Evolutionary conservation across 805 yeast genomes (phyloP).

Genomic region (Saturnispora besseyi): DNA sequence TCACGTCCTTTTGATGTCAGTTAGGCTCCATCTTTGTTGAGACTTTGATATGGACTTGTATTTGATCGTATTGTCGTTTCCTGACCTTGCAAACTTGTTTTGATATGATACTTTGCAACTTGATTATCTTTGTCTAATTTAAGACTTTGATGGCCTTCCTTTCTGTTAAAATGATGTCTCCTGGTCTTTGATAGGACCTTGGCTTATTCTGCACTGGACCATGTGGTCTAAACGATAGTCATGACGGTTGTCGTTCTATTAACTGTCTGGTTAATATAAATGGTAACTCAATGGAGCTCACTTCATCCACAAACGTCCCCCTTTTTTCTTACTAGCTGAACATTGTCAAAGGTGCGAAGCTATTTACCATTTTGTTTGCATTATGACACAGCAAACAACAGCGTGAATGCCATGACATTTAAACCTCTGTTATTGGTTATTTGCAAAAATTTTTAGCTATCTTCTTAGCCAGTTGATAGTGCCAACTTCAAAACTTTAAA

Average conservation of each 20-base stretch:
- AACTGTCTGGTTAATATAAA: background rate
- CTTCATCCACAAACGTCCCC: conserved; percentile 16
- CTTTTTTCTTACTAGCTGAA: conserved; percentile 12
- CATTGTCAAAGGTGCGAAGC: conserved; percentile 18
- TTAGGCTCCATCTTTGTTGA: background rate
- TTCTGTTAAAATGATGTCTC: background rate
- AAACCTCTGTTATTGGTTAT: background rate
- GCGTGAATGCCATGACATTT: background rate
- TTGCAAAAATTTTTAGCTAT: background rate
- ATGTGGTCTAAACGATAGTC: conserved; percentile 17
- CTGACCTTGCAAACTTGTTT: conserved; percentile 5
- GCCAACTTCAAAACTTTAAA: background rate
- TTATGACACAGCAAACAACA: background rate
- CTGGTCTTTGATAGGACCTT: conserved; percentile 7
- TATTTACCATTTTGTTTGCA: background rate
- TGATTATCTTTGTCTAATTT: background rate
- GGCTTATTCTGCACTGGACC: conserved; percentile 18
- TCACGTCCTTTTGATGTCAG: background rate
- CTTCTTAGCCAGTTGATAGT: conserved; percentile 1
- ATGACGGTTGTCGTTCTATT: conserved; percentile 18
- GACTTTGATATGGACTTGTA: background rate
- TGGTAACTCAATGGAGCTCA: conserved; percentile 25
- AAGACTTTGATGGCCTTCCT: background rate
- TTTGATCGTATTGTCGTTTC: background rate
- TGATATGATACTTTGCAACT: background rate